Base-by-base conservation (phyloP, 2,329 filamentous ascomycete genomes). In the Claviceps capensis region DNA sequence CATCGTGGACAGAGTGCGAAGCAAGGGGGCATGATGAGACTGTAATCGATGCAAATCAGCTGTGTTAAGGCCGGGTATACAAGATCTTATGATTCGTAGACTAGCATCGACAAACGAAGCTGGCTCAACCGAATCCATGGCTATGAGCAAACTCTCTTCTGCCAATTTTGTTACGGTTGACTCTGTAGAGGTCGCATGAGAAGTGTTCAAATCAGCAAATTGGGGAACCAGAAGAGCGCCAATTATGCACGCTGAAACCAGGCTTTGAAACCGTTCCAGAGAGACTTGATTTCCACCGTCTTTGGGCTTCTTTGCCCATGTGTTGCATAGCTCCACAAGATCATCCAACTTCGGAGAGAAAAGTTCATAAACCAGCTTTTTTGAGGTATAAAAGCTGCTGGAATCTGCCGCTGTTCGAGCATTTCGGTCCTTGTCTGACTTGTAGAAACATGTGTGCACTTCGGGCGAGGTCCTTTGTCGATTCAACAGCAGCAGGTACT, bases 401-500 rank as follows among this genome's bases (percentile, higher is more conserved):
- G 61, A 50, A 54, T 71, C 67, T 5, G 42, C 23, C 40, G 65
- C 60, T 16, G 59, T 42, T 2, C 60, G 23, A 57, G 50, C 19
- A 56, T 47, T 14, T 54, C 53, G 37, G 53, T 55, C 17, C 3
- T 23, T 42, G 2, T 44, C 52, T 5, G 55, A 52, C 17, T 45
- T 42, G 2, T 51, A 53, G 30, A 49, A 49, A 14, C 54, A 49
- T 11, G 43, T 42, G 37, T 38, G 36, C 4, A 43, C 40, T 36
- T 37, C 5, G 47, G 34, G 19, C 1, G 40, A 43, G 5, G 47
- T 36, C 16, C 45, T 26, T 14, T 59, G 48, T 22, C 58, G 63
- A 1, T 73, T 68, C 11, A 82, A 65, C 1, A 82, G 68, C 2
- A 83, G 66, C 5, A 82, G 67, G 55, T 83, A 84, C 46, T 72